phyloP scores from a whole-genome alignment of 1,284 basidiomycete species.

The Ganoderma leucocontextum region DNA sequence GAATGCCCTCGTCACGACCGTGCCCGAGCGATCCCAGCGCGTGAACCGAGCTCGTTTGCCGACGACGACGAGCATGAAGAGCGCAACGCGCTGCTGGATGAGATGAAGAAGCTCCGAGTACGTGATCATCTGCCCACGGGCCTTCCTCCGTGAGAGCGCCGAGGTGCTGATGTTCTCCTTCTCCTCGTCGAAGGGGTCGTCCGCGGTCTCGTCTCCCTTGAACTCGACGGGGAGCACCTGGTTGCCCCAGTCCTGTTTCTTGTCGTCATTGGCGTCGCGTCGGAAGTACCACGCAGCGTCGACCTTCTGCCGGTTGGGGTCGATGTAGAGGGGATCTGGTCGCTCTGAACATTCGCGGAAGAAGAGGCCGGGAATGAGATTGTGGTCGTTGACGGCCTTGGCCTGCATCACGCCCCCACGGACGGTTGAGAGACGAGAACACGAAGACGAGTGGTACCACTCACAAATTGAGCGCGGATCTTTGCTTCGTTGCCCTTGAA shows the following conservation, averaged over 20 bases:
- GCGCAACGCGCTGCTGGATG: constrained; percentile 5
- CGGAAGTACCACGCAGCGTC: background rate
- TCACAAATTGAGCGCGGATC: background rate
- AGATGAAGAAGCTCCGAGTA: constrained; percentile 1
- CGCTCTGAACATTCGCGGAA: background rate
- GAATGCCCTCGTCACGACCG: background rate
- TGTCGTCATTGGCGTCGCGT: no score
- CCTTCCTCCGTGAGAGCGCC: background rate
- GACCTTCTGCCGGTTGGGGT: background rate
- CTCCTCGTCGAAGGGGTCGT: constrained; percentile 14
- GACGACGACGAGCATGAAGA: constrained; percentile 14
- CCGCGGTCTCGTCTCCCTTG: background rate
- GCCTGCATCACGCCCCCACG: background rate
- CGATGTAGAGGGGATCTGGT: background rate
- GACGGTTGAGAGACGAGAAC: background rate
- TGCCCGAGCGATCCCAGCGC: constrained; percentile 17
- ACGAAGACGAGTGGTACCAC: background rate
- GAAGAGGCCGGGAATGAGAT: background rate
- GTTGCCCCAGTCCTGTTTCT: background rate
- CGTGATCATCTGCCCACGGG: constrained; percentile 4
- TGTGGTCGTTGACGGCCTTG: background rate
- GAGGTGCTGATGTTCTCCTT: background rate
- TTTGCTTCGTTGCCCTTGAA: background rate
- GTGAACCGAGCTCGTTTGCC: background rate
- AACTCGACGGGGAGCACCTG: constrained; percentile 10